Conservation (phyloP, 768 basidiomycete species). For the Lentinula sp. region DNA sequence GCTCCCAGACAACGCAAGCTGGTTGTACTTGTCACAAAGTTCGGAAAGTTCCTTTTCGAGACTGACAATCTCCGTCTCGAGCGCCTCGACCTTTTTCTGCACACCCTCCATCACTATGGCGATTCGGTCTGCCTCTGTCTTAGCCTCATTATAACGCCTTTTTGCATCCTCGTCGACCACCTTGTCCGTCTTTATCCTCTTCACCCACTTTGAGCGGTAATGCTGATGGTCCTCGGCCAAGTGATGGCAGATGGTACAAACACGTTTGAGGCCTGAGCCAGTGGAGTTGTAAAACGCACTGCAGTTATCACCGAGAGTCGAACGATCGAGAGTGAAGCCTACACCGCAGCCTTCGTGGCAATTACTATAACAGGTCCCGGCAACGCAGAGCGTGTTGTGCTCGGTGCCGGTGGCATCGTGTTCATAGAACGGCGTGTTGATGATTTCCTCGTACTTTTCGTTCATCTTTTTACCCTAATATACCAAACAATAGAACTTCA, state of each 20-base stretch:
- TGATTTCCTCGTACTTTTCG: conserved; percentile 6
- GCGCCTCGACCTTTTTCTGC: background rate
- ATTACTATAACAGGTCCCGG: conserved; percentile 9
- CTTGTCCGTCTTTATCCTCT: conserved; percentile 6
- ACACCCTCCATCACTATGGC: conserved; percentile 1
- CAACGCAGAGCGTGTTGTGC: conserved; percentile 11
- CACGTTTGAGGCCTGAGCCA: background rate
- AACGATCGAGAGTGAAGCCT: conserved; percentile 8
- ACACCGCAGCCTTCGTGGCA: conserved; percentile 9
- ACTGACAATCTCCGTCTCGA: conserved; percentile 1
- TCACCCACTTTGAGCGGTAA: conserved; percentile 10
- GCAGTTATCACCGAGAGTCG: conserved; percentile 3
- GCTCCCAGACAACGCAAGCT: conserved; percentile 10
- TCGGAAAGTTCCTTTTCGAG: conserved; percentile 5
- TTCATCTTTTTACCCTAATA: conserved; percentile 5
- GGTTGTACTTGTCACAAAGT: conserved; percentile 6
- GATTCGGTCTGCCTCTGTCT: background rate
- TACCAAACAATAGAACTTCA: background rate
- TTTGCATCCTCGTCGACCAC: conserved; percentile 12
- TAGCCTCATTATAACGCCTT: conserved; percentile 8
- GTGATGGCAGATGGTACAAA: conserved; percentile 10
- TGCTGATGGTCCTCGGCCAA: conserved; percentile 9
- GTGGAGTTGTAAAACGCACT: conserved; percentile 1
- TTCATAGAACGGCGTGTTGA: conserved; percentile 5
- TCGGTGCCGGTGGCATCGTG: background rate